Evolutionary conservation across 805 yeast species (phyloP), one percentile per base, ranked within the genome.

Genomic region (Nakazawaea sp.): DNA sequence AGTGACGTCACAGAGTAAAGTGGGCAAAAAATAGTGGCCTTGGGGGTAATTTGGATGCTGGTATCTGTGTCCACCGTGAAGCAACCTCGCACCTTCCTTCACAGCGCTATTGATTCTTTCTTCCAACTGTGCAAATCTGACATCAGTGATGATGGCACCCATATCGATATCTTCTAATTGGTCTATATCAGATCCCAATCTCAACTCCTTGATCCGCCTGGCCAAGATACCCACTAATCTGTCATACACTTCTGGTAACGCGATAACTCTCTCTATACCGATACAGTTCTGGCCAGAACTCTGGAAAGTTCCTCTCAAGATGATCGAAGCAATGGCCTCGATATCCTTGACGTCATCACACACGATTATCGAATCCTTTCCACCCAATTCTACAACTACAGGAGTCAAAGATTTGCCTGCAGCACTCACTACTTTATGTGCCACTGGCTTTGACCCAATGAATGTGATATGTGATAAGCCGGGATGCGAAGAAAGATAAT

Each of bases 201-300:
- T 66, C 35, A 92, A 58, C 24, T 62, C 52, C 5, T 70, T 64
- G 16, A 92, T 75, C 40, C 92, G 69, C 23, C 66, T 58, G 2
- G 69, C 47, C 30, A 92, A 63, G 8, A 75, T 71, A 0, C 62
- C 59, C 2, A 81, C 79, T 29, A 92, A 59, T 30, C 59, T 50
- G 17, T 75, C 80, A 59, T 92, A 89, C 19, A 77, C 74, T 29
- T 65, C 64, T 4, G 82, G 83, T 31, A 86, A 68, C 26, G 89
- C 87, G 44, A 92, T 81, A 5, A 92, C 94, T 41, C 98, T 71
- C 62, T 92, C 99, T 38, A 92, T 84, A 27, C 99, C 97, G 51
- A 92, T 92, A 63, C 99, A 92, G 56, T 92, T 92, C 61, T 92
- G 99, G 10, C 99, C 99, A 0, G 96, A 84, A 37, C 95, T 83